Evolutionary conservation across 495 filamentous ascomycete species (phyloP), one percentile per base, ranked within the genome.

Genomic region (Chaetomium tenue): DNA sequence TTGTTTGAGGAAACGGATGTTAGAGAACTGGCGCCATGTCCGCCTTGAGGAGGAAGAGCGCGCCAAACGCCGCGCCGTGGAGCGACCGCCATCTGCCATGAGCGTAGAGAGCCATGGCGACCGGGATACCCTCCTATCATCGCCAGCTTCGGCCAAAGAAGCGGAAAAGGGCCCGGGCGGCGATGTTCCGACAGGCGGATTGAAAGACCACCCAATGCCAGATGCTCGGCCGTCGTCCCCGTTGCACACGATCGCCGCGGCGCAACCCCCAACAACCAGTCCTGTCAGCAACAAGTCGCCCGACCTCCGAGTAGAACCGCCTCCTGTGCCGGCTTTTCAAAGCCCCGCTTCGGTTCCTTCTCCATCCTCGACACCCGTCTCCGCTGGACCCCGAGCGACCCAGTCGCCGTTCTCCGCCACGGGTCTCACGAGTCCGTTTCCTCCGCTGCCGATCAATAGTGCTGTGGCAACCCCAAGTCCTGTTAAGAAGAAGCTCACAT

Each of bases 401-500:
- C 85, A 86, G 47, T 87, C 88, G 0, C 83, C 87, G 18, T 80
- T 82, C 57, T 75, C 77, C 0, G 61, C 59, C 5, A 71, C 69
- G 22, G 65, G 44, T 39, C 51, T 76, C 51, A 72, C 78, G 46
- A 77, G 67, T 54, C 70, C 78, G 11, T 80, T 85, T 63, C 74
- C 78, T 15, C 72, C 78, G 48, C 70, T 81, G 1, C 70, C 78
- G 6, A 70, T 79, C 39, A 81, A 81, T 57, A 77, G 78, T 5
- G 67, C 75, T 12, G 72, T 75, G 0, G 79, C 81, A 16, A 78
- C 78, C 20, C 83, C 86, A 3, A 88, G 83, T 58, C 88, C 89
- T 9, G 75, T 83, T 44, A 85, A 86, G 76, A 92, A 91, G 78
- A 88, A 87, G 69, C 68, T 92, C 44, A 92, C 86, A 66, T 70